Evolutionary conservation across 2,329 filamentous ascomycete genomes (phyloP), one percentile per base, ranked within the genome.

Genomic region (Aureobasidium sp.): DNA sequence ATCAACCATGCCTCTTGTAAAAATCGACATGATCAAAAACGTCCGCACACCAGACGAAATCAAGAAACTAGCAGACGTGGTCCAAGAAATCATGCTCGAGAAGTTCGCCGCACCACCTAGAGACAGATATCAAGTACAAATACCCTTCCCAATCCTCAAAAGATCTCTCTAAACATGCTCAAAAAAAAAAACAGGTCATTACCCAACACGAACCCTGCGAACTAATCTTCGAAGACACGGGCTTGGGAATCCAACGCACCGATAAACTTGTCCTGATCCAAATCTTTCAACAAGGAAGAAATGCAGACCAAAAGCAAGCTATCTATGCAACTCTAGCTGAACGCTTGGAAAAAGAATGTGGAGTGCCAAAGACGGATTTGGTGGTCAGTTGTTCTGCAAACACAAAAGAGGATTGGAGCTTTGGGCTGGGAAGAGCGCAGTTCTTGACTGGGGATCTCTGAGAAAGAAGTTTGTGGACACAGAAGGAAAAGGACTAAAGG

Each of bases 1-100:
- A 72, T 73, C 15, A n/a, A 46, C 53, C 44, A 72, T 73, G 71
- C 71, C 71, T 52, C 70, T 69, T 63, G 68, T 73, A 44, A 70
- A 70, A 53, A 68, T 73, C 46, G 70, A 73, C 61, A 63, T 70
- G 41, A 66, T 72, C 64, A 65, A 64, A 48, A 66, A 64, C 56
- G 48, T 64, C 26, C 68, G 69, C 57, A 66, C 64, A 34, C 68
- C 66, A 37, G 66, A 67, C 20, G 65, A 71, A 61, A 69, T 70
- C 57, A 67, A 67, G 37, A 69, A 69, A 56, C 63, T 71, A 24
- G 69, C 70, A 36, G 68, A 72, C 53, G 66, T 68, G 9, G 62
- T 72, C 12, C 69, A 72, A 63, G 57, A 70, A 55, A 69, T 67
- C 41, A 68, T 69, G 59, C 65, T 70, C 0, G 65, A 68, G 2